Percentiles rank a stretch among this genome's conserved stretches.
Conservation (phyloP, 1,284 basidiomycete genomes). For the Fomitiporia mediterranea region DNA sequence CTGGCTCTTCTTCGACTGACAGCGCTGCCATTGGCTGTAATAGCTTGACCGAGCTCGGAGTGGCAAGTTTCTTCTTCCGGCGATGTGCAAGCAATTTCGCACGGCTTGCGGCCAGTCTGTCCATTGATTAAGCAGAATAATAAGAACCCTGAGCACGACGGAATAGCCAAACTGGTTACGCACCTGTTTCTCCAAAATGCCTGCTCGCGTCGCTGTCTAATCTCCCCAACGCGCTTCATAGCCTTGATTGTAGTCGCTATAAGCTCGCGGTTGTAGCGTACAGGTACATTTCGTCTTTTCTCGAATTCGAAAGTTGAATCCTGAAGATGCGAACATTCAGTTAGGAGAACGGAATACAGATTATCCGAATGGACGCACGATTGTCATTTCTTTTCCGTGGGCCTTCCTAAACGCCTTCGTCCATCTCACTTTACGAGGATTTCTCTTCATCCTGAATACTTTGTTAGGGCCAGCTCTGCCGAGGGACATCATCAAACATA, state of each 20-base stretch:
- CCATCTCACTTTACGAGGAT: slow-evolving; percentile 99
- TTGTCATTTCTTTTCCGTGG: slow-evolving; percentile 99
- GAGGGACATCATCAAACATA: slow-evolving; percentile 31
- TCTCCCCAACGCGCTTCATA: slow-evolving; percentile 94
- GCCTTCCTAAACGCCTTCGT: slow-evolving; percentile 99
- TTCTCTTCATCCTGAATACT: slow-evolving; percentile 89
- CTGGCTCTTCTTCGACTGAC: slow-evolving; percentile 34
- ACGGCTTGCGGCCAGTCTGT: slow-evolving; percentile 74
- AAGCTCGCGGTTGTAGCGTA: slow-evolving; percentile 96
- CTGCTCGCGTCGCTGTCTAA: slow-evolving; percentile 86
- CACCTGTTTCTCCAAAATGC: slow-evolving; percentile 97
- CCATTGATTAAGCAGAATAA: no score
- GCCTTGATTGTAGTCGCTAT: slow-evolving; percentile 94
- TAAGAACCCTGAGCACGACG: no score
- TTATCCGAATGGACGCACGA: slow-evolving; percentile 53
- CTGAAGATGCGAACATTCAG: slow-evolving; percentile 36
- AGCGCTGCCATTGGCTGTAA: slow-evolving; percentile 60
- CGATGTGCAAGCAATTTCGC: slow-evolving; percentile 70
- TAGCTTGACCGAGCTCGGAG: slow-evolving; percentile 61
- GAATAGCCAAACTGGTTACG: no score
- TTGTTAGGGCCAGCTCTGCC: slow-evolving; percentile 8
- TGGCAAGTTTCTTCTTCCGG: slow-evolving; percentile 51
- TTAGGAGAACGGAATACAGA: not conserved
- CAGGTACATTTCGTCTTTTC: slow-evolving; percentile 96
- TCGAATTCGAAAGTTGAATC: slow-evolving; percentile 99